Percentiles rank a stretch among this genome's conserved stretches.
These are phyloP conservation scores for Lathyrus tuberosus DNA, from an alignment of 306 rosid genomes.

Conservation along the genomic window DNA sequence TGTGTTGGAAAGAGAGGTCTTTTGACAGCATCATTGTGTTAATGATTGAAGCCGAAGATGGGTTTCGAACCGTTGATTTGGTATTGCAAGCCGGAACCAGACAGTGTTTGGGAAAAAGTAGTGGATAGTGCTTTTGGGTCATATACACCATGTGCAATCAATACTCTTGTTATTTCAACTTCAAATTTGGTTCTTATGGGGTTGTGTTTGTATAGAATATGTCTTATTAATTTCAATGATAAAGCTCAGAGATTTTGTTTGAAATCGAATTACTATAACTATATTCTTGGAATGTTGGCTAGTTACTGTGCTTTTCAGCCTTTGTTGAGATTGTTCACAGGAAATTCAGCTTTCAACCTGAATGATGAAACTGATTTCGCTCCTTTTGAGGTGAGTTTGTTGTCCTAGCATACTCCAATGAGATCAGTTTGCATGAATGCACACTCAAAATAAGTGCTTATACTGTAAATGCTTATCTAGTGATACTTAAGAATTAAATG, in stretches of 20 bases:
- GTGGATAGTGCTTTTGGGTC: conserved; percentile 74
- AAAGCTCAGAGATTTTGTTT: conserved; percentile 59
- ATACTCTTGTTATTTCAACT: conserved; percentile 62
- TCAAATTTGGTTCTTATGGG: conserved; percentile 73
- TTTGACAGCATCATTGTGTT: conserved; percentile 19
- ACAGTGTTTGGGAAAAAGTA: conserved; percentile 60
- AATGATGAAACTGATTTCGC: conserved; percentile 53
- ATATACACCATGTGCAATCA: conserved; percentile 84
- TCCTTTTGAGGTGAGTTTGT: conserved; percentile 74
- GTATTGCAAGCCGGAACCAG: conserved; percentile 72
- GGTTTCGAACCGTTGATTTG: conserved; percentile 63
- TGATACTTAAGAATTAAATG: neutral
- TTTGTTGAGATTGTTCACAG: conserved; percentile 58
- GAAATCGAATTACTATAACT: conserved; percentile 66
- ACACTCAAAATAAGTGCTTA: too few species aligned
- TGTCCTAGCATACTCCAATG: neutral
- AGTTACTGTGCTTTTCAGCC: conserved; percentile 66
- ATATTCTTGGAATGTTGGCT: conserved; percentile 56
- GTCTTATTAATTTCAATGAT: conserved; percentile 56
- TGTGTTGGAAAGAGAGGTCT: too few species aligned
- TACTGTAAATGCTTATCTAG: neutral
- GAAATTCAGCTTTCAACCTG: conserved; percentile 58
- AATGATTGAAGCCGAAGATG: conserved; percentile 48
- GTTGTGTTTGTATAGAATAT: conserved; percentile 63
- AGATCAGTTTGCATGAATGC: conserved; percentile 4